Base-by-base conservation (phyloP, 441 rosid genomes). In the Erysimum cheiri region DNA sequence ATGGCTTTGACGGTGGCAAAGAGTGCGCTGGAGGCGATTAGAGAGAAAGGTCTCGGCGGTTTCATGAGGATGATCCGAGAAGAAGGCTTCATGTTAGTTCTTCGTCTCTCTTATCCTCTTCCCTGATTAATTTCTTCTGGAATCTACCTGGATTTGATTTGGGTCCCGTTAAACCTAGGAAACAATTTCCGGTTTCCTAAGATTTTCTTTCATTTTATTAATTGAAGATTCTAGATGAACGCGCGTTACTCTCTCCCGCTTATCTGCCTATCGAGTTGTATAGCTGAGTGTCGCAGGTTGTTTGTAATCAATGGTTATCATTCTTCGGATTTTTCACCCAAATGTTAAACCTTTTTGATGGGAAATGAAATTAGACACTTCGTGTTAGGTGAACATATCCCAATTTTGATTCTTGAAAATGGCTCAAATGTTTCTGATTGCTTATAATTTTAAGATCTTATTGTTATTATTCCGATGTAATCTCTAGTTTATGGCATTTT, bases 1-100 rank as follows among this genome's bases (percentile, higher is more conserved):
- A 92, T 95, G 99, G 98, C 95, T 35, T 74, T 81, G 76, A 77
- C 87, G 70, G 88, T 86, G 83, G 78, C 89, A 86, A 90, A 86
- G 77, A 87, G 84, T 71, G 89, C 78, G 35, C 22, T 85, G 80
- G 84, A 80, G 79, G 49, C 91, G 73, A 82, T 95, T 77, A 83
- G 72, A 60, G 96, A 88, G 80, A 90, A 77, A 79, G 99, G 98
- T 12, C 37, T 92, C 43, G 84, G 89, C 36, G 58, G 70, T 67
- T 90, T 95, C 77, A 37, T 89, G 8, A 74, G 89, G 33, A 84
- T 82, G 69, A 85, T 90, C 54, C 90, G 82, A 64, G 86, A 82
- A 49, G 96, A 86, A 61, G 99, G 99, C 78, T 90, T 80, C 72
- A 5, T 78, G 98, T 95, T 32, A 44, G 85, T 84, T 70, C 15